Conservation (phyloP, 2,329 filamentous ascomycete species). For the Talaromyces sp. region DNA sequence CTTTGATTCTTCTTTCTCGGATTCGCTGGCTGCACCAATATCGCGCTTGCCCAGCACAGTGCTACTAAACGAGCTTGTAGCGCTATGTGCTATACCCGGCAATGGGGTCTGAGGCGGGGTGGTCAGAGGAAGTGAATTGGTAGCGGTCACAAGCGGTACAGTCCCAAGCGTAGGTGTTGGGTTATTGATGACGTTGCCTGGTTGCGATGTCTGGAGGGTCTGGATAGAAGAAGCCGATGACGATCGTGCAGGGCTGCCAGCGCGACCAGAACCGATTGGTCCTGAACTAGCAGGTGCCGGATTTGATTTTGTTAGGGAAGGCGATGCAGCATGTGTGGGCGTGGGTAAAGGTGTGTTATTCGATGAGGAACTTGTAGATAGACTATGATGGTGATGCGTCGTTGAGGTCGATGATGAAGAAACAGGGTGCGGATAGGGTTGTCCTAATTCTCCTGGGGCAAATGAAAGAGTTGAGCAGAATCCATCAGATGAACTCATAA, state of each 20-base stretch:
- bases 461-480: slow-evolving; percentile 95
- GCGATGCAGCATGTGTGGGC: slow-evolving; percentile 58
- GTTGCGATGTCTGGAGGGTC: slow-evolving; percentile 57
- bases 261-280: slow-evolving; percentile 49
- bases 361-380: slow-evolving; percentile 47
- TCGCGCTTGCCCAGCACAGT: slow-evolving; percentile 53
- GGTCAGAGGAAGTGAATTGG: slow-evolving; percentile 72
- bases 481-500: slow-evolving; percentile 97
- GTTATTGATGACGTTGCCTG: slow-evolving; percentile 59
- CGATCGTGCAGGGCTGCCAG: slow-evolving; percentile 75
- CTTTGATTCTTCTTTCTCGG: slow-evolving; percentile 41
- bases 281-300: slow-evolving; percentile 53
- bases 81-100: slow-evolving; percentile 47
- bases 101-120: slow-evolving; percentile 87
- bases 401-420: slow-evolving; percentile 22
- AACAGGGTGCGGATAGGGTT: slow-evolving; percentile 59
- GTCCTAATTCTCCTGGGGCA: slow-evolving; percentile 73
- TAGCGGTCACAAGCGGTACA: slow-evolving; percentile 69
- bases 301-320: slow-evolving; percentile 49
- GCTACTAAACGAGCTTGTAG: slow-evolving; percentile 49
- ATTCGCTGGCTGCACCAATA: slow-evolving; percentile 35
- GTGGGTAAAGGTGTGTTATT: slow-evolving; percentile 68
- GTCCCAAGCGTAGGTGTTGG: slow-evolving; percentile 72
- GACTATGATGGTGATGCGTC: slow-evolving; percentile 28
- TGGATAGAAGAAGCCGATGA: slow-evolving; percentile 68